Evolutionary conservation across 768 basidiomycete genomes (phyloP).

Genomic region (Lactarius deliciosus): DNA sequence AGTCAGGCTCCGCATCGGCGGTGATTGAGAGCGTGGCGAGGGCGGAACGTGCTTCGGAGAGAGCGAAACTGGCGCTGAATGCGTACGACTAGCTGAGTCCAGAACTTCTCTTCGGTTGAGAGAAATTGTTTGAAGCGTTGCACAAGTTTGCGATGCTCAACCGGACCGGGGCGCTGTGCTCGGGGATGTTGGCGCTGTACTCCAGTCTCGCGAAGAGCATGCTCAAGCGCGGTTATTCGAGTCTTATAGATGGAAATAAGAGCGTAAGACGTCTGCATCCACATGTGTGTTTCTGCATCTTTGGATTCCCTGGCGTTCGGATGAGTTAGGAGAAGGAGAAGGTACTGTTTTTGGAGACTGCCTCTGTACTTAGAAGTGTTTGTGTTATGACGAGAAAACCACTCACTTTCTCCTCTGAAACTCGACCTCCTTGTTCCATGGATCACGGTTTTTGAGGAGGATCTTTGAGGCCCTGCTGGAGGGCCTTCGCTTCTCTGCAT

Average conservation of each 20-base stretch:
- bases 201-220: slow-evolving; percentile 32
- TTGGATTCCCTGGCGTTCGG: slow-evolving; percentile 72
- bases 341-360: slow-evolving; percentile 70
- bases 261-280: slow-evolving; percentile 90
- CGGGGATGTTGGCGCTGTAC: slow-evolving; percentile 39
- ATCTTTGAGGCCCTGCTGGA: slow-evolving; percentile 74
- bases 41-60: slow-evolving; percentile 61
- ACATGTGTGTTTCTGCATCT: slow-evolving; percentile 80
- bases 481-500: slow-evolving; percentile 72
- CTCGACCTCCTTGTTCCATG: slow-evolving; percentile 86
- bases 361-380: slow-evolving; percentile 24
- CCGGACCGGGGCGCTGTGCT: slow-evolving; percentile 53
- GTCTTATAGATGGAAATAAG: slow-evolving; percentile 84
- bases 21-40: slow-evolving; percentile 60
- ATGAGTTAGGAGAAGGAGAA: slow-evolving; percentile 65
- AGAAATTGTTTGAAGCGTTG: slow-evolving; percentile 91
- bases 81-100: slow-evolving; percentile 75
- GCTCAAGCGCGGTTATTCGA: slow-evolving; percentile 63
- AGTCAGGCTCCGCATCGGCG: slow-evolving; percentile 38
- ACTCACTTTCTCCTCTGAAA: slow-evolving; percentile 83
- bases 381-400: slow-evolving; percentile 8
- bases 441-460: slow-evolving; percentile 67
- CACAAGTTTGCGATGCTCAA: slow-evolving; percentile 83
- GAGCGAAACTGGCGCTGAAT: slow-evolving; percentile 69
- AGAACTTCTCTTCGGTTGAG: slow-evolving; percentile 88